Conservation (phyloP, 2,329 filamentous ascomycete genomes). For the Monosporascus sp. region DNA sequence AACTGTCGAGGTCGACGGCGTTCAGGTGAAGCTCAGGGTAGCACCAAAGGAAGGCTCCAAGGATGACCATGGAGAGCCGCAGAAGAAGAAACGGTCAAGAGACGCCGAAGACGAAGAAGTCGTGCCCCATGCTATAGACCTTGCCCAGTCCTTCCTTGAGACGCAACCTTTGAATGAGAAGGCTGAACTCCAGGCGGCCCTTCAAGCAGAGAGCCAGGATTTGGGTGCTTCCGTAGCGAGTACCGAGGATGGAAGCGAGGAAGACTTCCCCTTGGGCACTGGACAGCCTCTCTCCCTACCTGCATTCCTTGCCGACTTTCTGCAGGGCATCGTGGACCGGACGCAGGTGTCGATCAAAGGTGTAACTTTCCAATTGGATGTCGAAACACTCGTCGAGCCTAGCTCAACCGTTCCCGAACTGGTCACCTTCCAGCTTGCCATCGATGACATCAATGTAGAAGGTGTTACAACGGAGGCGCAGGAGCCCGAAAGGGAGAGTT, state of each 20-base stretch:
- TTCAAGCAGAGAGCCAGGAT: conserved; percentile 58
- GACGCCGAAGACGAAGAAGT: conserved; percentile 25
- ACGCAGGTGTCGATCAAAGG: conserved; percentile 61
- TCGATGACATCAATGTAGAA: conserved; percentile 62
- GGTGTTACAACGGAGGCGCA: conserved; percentile 48
- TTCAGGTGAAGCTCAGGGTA: conserved; percentile 64
- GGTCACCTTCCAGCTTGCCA: conserved; percentile 59
- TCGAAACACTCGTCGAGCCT: conserved; percentile 49
- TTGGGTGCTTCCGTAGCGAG: conserved; percentile 55
- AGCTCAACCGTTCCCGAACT: conserved; percentile 43
- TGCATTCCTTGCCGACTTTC: conserved; percentile 62
- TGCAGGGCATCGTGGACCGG: conserved; percentile 70
- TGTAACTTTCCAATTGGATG: conserved; percentile 61
- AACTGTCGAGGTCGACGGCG: conserved; percentile 72
- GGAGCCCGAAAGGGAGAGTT: conserved; percentile 22
- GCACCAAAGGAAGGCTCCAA: conserved; percentile 35
- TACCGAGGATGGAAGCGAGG: conserved; percentile 59
- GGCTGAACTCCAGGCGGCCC: conserved; percentile 61
- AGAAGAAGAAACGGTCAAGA: conserved; percentile 22
- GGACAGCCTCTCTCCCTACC: conserved; percentile 66
- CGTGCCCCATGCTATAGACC: conserved; percentile 65
- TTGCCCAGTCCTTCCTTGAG: conserved; percentile 74
- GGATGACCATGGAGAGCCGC: conserved; percentile 27
- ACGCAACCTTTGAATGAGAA: conserved; percentile 63
- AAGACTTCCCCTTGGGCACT: conserved; percentile 59